These are phyloP conservation scores for Microcyclospora pomicola DNA, from an alignment of 2,329 filamentous ascomycete genomes.

Conservation along the genomic window DNA sequence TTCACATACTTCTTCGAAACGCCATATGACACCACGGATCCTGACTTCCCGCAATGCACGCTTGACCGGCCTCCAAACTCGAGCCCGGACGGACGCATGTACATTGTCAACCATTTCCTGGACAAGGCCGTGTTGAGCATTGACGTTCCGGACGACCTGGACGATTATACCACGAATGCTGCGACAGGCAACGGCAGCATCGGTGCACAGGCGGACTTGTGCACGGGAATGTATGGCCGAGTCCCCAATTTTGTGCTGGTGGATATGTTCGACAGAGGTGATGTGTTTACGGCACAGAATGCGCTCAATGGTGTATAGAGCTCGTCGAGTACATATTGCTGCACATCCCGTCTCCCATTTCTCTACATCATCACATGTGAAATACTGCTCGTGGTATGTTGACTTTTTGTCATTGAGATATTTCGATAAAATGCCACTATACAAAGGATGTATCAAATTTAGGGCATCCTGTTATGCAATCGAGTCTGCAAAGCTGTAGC, in stretches of 20 bases:
- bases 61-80: slow-evolving; percentile 31
- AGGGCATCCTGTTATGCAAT: too few species aligned
- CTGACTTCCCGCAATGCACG: slow-evolving; percentile 28
- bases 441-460: too few species aligned
- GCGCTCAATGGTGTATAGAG: slow-evolving; percentile 22
- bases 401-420: too few species aligned
- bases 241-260: slow-evolving; percentile 31
- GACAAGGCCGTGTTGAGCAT: slow-evolving; percentile 28
- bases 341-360: too few species aligned
- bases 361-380: too few species aligned
- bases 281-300: slow-evolving; percentile 29
- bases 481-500: too few species aligned
- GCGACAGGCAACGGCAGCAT: slow-evolving; percentile 33
- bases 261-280: slow-evolving; percentile 33
- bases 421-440: too few species aligned
- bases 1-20: slow-evolving; percentile 35
- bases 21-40: slow-evolving; percentile 28
- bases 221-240: slow-evolving; percentile 25
- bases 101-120: slow-evolving; percentile 36
- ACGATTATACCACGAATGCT: slow-evolving; percentile 29
- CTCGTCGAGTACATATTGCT: too few species aligned
- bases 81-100: slow-evolving; percentile 29
- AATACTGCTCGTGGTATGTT: too few species aligned
- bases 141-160: slow-evolving; percentile 28
- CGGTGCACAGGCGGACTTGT: slow-evolving; percentile 27